Conservation (phyloP, 1,284 basidiomycete species). For the Albatrellus sp. region DNA sequence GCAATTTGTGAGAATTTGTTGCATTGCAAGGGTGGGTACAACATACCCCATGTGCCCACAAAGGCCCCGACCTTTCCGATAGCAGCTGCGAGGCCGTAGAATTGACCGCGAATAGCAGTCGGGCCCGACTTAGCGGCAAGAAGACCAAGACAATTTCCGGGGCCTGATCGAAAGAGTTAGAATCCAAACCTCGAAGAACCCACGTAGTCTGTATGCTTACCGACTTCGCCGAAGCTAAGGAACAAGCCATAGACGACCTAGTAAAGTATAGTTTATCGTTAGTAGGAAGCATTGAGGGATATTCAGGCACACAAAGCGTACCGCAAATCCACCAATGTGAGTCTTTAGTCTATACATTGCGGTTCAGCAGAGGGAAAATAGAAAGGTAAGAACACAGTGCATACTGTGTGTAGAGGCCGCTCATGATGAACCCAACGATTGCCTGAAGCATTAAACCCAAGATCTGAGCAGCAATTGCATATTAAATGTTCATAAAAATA, state of each 20-base stretch:
- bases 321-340: slow-evolving; percentile 71
- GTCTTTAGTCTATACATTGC: slow-evolving; percentile 30
- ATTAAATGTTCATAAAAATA: slow-evolving; percentile 1
- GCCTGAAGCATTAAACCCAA: slow-evolving; percentile 58
- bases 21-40: neutral
- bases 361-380: neutral
- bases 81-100: slow-evolving; percentile 80
- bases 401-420: slow-evolving; percentile 54
- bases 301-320: slow-evolving; percentile 28
- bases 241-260: slow-evolving; percentile 84
- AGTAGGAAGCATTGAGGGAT: neutral
- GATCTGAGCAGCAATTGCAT: slow-evolving; percentile 30
- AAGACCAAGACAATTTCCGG: slow-evolving; percentile 72
- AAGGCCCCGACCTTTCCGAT: slow-evolving; percentile 88
- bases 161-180: slow-evolving; percentile 25
- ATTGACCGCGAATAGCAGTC: slow-evolving; percentile 78
- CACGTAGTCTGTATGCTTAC: slow-evolving; percentile 17
- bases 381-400: slow-evolving; percentile 8
- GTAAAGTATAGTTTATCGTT: no score
- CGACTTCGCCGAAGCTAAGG: slow-evolving; percentile 74
- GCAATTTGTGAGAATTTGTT: neutral
- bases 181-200: neutral
- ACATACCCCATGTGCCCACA: slow-evolving; percentile 64
- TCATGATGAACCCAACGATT: slow-evolving; percentile 76
- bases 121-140: slow-evolving; percentile 76